A percentile compares a stretch with the other conserved stretches of the same genome.
phyloP scores from a whole-genome alignment of 768 basidiomycete genomes.

The Rhodotorula babjevae region DNA sequence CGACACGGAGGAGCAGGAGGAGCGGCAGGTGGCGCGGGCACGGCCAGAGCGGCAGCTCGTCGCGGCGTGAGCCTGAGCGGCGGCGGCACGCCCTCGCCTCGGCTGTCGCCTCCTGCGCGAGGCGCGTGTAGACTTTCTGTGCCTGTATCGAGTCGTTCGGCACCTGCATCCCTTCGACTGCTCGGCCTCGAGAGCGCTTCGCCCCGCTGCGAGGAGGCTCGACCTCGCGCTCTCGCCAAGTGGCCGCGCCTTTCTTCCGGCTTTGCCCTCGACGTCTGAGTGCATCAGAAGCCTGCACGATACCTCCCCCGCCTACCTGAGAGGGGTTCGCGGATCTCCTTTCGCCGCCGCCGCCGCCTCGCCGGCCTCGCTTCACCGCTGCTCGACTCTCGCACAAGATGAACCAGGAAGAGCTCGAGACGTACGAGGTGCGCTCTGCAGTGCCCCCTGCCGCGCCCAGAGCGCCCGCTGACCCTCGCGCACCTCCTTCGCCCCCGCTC shows the following conservation, averaged over 20 bases:
- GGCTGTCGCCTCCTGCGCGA: not conserved
- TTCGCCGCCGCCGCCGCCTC: not conserved
- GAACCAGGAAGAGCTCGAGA: slow-evolving; percentile 74
- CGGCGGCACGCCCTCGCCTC: not conserved
- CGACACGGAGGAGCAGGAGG: not conserved
- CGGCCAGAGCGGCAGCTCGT: not conserved
- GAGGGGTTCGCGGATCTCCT: too few relatives aligned
- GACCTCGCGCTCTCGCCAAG: too few relatives aligned
- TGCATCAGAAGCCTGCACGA: too few relatives aligned
- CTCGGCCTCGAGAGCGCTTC: too few relatives aligned
- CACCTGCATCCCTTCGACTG: too few relatives aligned
- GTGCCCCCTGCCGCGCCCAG: too few relatives aligned
- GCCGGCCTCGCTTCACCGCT: not conserved
- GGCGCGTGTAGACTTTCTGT: too few relatives aligned
- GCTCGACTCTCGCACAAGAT: slow-evolving; percentile 39
- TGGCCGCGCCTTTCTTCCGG: too few relatives aligned
- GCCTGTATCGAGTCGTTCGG: too few relatives aligned
- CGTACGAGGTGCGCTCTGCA: slow-evolving; percentile 61
- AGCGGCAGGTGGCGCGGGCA: not conserved
- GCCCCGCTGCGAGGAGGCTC: too few relatives aligned
- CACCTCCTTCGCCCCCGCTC: not conserved
- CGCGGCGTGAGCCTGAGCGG: not conserved
- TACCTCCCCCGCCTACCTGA: too few relatives aligned
- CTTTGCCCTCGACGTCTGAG: too few relatives aligned
- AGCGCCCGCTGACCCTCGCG: not conserved